phyloP scores from a whole-genome alignment of 257 asterid species.

The Plectranthus barbatus region DNA sequence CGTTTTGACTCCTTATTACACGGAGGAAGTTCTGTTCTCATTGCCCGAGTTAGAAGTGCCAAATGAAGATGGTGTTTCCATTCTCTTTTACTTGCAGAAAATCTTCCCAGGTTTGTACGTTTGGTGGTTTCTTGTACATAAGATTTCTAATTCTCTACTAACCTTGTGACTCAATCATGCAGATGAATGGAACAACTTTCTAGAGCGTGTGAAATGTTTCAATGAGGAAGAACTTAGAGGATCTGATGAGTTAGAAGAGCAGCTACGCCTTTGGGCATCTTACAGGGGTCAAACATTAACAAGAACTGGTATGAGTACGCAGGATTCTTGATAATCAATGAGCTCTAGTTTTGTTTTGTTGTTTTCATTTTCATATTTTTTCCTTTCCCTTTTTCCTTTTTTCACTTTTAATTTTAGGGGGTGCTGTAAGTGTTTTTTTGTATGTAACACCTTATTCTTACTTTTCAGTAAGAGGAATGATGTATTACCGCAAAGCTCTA shows the following conservation, averaged over 20 bases:
- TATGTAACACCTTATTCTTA: background rate
- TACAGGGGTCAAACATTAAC: constrained; percentile 91
- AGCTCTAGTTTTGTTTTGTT: too few relatives aligned
- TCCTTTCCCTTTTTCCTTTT: background rate
- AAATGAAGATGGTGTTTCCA: constrained; percentile 92
- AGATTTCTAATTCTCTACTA: constrained; percentile 18
- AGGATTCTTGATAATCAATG: too few relatives aligned
- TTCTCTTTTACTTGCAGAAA: constrained; percentile 83
- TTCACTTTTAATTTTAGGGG: background rate
- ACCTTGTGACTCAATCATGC: constrained; percentile 12
- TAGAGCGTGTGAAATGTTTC: constrained; percentile 61
- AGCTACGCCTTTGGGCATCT: constrained; percentile 90
- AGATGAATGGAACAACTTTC: constrained; percentile 92
- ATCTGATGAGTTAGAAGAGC: constrained; percentile 69
- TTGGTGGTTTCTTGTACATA: constrained; percentile 23
- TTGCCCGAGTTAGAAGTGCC: constrained; percentile 71
- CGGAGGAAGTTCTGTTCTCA: constrained; percentile 87
- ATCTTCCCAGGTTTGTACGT: constrained; percentile 73
- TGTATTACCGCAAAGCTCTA: constrained; percentile 88
- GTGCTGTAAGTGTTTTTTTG: background rate
- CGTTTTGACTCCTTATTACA: constrained; percentile 86
- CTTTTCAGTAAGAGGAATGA: constrained; percentile 78
- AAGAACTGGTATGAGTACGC: constrained; percentile 46
- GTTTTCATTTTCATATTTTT: background rate
- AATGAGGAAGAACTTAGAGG: constrained; percentile 64